Conservation (phyloP, 1,284 basidiomycete species). For the Ceratobasidium papillatum region DNA sequence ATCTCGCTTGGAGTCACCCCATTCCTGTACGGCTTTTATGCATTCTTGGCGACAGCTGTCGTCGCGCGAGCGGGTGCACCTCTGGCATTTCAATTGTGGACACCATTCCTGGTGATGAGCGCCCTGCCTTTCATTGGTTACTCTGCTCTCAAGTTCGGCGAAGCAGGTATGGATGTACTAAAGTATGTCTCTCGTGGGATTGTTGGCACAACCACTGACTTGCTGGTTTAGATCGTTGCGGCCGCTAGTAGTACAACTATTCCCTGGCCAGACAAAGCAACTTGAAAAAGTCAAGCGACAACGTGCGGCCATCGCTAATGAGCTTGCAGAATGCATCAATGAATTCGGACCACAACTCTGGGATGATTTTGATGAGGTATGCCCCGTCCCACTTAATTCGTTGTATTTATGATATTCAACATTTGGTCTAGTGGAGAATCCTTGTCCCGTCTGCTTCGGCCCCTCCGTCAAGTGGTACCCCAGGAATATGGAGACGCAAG, state of each 20-base stretch:
- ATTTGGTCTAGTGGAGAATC: conserved; percentile 70
- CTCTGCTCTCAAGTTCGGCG: conserved; percentile 96
- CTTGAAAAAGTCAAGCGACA: conserved; percentile 83
- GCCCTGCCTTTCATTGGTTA: conserved; percentile 90
- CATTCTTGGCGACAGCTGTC: conserved; percentile 79
- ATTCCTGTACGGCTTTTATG: conserved; percentile 86
- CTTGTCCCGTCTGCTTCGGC: conserved; percentile 83
- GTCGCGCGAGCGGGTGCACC: conserved; percentile 75
- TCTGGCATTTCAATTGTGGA: conserved; percentile 72
- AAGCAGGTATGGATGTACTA: conserved; percentile 97
- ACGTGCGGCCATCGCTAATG: conserved; percentile 82
- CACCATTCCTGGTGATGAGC: conserved; percentile 81
- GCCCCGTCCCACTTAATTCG: conserved; percentile 45
- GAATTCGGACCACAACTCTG: conserved; percentile 89
- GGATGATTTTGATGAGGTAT: conserved; percentile 83
- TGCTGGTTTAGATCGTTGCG: conserved; percentile 75
- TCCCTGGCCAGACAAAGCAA: conserved; percentile 90
- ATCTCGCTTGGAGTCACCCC: conserved; percentile 93
- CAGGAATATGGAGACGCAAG: conserved; percentile 77
- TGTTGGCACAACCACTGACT: conserved; percentile 59
- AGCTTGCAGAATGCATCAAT: conserved; percentile 90
- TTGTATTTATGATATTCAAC: conserved; percentile 39
- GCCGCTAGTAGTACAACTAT: conserved; percentile 88
- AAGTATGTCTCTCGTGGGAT: conserved; percentile 71
- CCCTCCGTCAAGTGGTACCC: conserved; percentile 72